These are phyloP conservation scores for Protostelium mycophagum DNA, from an alignment of 78 protist genomes.

Conservation along the genomic window DNA sequence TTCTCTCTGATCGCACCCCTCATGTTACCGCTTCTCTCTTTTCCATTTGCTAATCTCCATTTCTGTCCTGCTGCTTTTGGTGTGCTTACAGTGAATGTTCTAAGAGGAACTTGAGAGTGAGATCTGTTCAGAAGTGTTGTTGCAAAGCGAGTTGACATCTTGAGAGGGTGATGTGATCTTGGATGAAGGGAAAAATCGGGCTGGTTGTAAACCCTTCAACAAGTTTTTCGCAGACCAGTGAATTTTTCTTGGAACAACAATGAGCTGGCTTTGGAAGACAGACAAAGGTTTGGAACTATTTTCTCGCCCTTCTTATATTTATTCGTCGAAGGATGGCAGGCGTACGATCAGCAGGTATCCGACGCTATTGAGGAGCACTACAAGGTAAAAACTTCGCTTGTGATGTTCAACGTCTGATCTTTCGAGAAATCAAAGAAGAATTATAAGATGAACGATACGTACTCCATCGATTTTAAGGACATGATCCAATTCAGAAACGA, in stretches of 20 bases:
- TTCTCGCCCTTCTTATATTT: not conserved
- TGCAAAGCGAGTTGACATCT: too few species aligned
- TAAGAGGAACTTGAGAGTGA: too few species aligned
- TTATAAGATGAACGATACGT: not conserved
- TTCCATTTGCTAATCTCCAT: not conserved
- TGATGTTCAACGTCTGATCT: too few species aligned
- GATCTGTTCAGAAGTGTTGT: too few species aligned
- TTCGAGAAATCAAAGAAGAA: not conserved
- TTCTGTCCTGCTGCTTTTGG: not conserved
- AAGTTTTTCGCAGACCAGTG: too few species aligned
- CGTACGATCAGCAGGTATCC: not conserved
- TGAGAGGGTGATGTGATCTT: too few species aligned
- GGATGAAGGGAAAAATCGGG: too few species aligned
- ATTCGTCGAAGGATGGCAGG: not conserved
- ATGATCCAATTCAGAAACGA: not conserved
- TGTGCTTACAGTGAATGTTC: not conserved
- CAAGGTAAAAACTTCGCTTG: too few species aligned
- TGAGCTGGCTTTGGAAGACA: not conserved
- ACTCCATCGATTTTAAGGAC: not conserved
- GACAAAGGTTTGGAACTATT: not conserved
- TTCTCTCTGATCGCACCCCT: not conserved
- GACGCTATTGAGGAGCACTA: not conserved
- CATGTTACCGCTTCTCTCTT: not conserved
- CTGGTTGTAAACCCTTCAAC: too few species aligned
- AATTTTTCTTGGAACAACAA: too few species aligned